Evolutionary conservation across 2,329 filamentous ascomycete genomes (phyloP), one percentile per base, ranked within the genome.

Genomic region (Aspergillus aculeatus): DNA sequence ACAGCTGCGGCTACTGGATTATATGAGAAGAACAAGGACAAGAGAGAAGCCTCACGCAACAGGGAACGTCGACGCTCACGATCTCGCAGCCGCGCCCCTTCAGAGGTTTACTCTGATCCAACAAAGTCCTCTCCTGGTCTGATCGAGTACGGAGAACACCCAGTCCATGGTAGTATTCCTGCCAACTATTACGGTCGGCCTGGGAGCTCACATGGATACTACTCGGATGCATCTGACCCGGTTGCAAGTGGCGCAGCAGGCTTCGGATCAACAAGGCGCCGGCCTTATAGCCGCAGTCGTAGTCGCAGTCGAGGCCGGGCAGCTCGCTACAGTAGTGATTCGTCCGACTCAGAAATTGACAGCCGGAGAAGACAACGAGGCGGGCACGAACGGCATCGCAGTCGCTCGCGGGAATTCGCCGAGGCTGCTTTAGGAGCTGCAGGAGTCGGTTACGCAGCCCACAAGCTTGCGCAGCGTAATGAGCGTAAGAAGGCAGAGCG

Each of bases 91-190:
- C 68, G 75, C 51, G 72, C 74, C 54, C 72, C 73, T 48, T 80
- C 78, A 59, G 66, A 72, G 12, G 66, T 66, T n/a, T 77, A 79
- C 59, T 71, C 75, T 19, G 77, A 80, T 56, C 72, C 73, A 23
- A 62, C 71, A 14, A 69, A 73, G 32, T 78, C 80, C 66, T 78
- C 75, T 65, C 76, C 80, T 68, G 81, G 78, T 61, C 74, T 88
- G 73, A 86, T 88, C 75, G 85, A 87, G 71, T 88, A 89, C 72
- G 86, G 86, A 64, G 80, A 82, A 69, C 83, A 85, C 69, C 86
- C 85, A 7, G 84, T 88, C 57, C 81, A 84, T 66, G 82, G 83
- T 66, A 84, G 84, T 66, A 79, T 80, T 52, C 78, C 75, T 24
- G 77, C 76, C 55, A 76, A 80, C 62, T 80, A 81, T 63, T 79